Percentiles rank a stretch among this genome's conserved stretches.
Conservation (phyloP, 495 filamentous ascomycete genomes). For the Xylaria acuta region DNA sequence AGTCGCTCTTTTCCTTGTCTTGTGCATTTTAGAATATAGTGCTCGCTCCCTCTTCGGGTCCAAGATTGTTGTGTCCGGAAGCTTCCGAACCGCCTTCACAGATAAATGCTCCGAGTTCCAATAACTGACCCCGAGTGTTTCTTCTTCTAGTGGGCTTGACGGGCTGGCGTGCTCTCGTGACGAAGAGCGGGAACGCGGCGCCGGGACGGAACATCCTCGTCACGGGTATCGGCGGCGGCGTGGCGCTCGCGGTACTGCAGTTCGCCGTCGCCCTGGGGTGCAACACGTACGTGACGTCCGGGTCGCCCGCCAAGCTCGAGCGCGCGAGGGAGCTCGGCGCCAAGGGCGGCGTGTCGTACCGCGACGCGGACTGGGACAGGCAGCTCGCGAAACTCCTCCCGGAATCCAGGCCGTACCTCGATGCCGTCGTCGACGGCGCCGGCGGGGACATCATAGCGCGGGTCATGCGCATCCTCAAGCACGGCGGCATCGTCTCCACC, state of each 20-base stretch:
- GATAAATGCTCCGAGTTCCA: too few relatives aligned
- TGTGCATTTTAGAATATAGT: too few relatives aligned
- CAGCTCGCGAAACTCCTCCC: slow-evolving; percentile 65
- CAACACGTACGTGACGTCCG: slow-evolving; percentile 73
- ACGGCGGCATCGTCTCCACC: slow-evolving; percentile 68
- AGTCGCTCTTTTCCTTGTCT: too few relatives aligned
- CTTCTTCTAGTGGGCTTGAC: slow-evolving; percentile 87
- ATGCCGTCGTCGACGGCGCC: slow-evolving; percentile 77
- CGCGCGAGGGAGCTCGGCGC: slow-evolving; percentile 70
- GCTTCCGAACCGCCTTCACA: too few relatives aligned
- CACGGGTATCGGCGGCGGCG: slow-evolving; percentile 83
- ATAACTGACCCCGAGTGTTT: too few relatives aligned
- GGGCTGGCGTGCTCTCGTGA: slow-evolving; percentile 83
- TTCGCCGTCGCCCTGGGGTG: slow-evolving; percentile 72
- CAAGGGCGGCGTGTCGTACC: slow-evolving; percentile 72
- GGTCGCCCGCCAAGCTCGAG: slow-evolving; percentile 68
- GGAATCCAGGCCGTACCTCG: slow-evolving; percentile 62
- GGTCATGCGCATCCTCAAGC: slow-evolving; percentile 62
- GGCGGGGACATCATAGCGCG: slow-evolving; percentile 74
- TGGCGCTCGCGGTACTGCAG: slow-evolving; percentile 71
- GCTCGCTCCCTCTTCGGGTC: too few relatives aligned
- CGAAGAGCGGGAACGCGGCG: slow-evolving; percentile 67
- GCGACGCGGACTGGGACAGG: slow-evolving; percentile 70
- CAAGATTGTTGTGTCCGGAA: too few relatives aligned
- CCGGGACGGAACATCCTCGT: slow-evolving; percentile 70